phyloP scores from a whole-genome alignment of 768 basidiomycete genomes.

The Phylloporus rhodoxanthus region DNA sequence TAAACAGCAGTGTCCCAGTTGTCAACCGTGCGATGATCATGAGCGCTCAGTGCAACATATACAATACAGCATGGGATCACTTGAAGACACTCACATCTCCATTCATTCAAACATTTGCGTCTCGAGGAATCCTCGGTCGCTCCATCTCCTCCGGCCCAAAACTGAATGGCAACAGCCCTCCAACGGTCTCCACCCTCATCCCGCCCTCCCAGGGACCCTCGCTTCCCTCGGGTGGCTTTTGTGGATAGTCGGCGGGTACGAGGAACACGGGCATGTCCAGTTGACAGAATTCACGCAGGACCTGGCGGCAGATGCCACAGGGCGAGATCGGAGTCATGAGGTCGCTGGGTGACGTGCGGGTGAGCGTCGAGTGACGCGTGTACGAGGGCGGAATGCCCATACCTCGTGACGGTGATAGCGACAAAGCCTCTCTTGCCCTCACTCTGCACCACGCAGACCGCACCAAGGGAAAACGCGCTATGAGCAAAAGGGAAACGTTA shows the following conservation, averaged over 20 bases:
- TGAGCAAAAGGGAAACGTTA: background rate
- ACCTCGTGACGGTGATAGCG: constrained; percentile 80
- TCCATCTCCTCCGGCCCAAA: constrained; percentile 83
- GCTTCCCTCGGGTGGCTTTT: constrained; percentile 17
- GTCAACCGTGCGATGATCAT: too few relatives aligned
- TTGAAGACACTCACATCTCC: too few relatives aligned
- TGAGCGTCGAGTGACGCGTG: background rate
- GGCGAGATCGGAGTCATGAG: constrained; percentile 66
- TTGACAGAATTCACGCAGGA: constrained; percentile 81
- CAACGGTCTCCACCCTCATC: constrained; percentile 63
- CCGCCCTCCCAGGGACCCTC: constrained; percentile 24
- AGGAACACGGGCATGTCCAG: constrained; percentile 68
- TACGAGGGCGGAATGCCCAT: constrained; percentile 20
- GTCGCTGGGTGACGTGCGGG: constrained; percentile 44
- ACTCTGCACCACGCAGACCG: constrained; percentile 47
- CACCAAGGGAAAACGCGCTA: background rate
- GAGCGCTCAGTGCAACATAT: too few relatives aligned
- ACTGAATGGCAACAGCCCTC: constrained; percentile 72
- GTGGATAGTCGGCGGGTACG: constrained; percentile 58
- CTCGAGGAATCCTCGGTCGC: background rate
- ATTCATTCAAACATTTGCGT: too few relatives aligned
- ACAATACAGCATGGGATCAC: too few relatives aligned
- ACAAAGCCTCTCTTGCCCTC: constrained; percentile 67
- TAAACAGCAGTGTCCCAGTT: too few relatives aligned
- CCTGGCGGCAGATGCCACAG: constrained; percentile 91